Conservation (phyloP, 345 rosid species). For the Punica granatum region DNA sequence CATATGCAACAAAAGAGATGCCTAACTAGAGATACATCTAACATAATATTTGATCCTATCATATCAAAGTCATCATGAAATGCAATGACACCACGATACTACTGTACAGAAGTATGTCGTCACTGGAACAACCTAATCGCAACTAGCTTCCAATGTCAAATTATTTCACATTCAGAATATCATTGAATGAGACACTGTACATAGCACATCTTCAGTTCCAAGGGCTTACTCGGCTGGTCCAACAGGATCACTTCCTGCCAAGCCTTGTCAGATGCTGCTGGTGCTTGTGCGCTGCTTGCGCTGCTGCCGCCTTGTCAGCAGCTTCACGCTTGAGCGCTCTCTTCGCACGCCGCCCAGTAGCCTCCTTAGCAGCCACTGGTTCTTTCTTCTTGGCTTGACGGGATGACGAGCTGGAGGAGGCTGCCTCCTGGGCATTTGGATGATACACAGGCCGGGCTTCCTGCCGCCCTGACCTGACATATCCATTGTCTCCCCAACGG, state of each 20-base stretch:
- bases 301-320: conserved; percentile 76
- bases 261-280: background rate
- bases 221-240: background rate
- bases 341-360: conserved; percentile 78
- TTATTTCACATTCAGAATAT: background rate
- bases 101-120: background rate
- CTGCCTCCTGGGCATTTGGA: conserved; percentile 26
- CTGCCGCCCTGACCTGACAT: conserved; percentile 73
- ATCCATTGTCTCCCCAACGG: conserved; percentile 95
- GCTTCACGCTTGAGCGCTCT: conserved; percentile 91
- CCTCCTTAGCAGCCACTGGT: conserved; percentile 16
- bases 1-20: too few relatives aligned
- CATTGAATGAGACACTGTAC: background rate
- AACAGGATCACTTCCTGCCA: background rate
- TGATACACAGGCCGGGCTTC: conserved; percentile 67
- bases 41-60: too few relatives aligned
- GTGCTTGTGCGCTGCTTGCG: background rate
- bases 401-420: conserved; percentile 41
- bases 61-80: background rate
- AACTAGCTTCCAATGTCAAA: background rate
- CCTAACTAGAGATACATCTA: too few relatives aligned
- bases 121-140: background rate
- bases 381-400: conserved; percentile 51
- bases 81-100: background rate
- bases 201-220: background rate